Conservation (phyloP, 208 protist genomes). For the Chromosphaera perkinsii region DNA sequence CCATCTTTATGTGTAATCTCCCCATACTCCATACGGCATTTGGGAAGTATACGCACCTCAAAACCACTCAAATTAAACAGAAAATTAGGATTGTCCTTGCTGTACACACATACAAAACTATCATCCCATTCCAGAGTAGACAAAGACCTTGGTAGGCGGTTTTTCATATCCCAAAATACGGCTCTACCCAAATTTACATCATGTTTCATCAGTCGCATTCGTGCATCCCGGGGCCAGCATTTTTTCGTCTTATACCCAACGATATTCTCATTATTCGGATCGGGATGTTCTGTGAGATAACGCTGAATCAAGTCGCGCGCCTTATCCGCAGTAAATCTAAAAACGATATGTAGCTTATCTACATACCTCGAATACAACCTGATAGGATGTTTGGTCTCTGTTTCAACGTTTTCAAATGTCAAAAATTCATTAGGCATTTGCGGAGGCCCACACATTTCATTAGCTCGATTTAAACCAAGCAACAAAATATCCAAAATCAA, state of each 20-base stretch:
- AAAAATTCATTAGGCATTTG: slow-evolving; percentile 95
- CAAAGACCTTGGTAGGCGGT: slow-evolving; percentile 91
- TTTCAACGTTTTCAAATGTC: slow-evolving; percentile 77
- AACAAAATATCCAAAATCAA: slow-evolving; percentile 97
- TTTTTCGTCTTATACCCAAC: slow-evolving; percentile 98
- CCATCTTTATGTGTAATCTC: slow-evolving; percentile 90
- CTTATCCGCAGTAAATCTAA: slow-evolving; percentile 94
- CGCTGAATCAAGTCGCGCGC: slow-evolving; percentile 94
- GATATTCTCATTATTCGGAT: slow-evolving; percentile 99
- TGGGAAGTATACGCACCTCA: slow-evolving; percentile 90
- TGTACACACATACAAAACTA: slow-evolving; percentile 98
- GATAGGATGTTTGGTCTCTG: slow-evolving; percentile 94
- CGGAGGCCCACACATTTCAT: slow-evolving; percentile 94
- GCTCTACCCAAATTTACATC: slow-evolving; percentile 97
- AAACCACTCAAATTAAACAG: slow-evolving; percentile 99
- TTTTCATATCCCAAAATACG: slow-evolving; percentile 98
- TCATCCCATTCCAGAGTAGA: slow-evolving; percentile 92
- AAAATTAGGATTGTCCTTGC: slow-evolving; percentile 98
- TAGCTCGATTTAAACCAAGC: slow-evolving; percentile 92
- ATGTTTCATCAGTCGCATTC: slow-evolving; percentile 99
- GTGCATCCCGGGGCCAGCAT: slow-evolving; percentile 97
- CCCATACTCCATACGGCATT: slow-evolving; percentile 74
- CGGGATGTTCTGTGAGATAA: slow-evolving; percentile 97
- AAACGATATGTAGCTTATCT: slow-evolving; percentile 92
- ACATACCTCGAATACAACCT: slow-evolving; percentile 94